Conservation (phyloP, 768 basidiomycete genomes). For the Amanita jacksonii region DNA sequence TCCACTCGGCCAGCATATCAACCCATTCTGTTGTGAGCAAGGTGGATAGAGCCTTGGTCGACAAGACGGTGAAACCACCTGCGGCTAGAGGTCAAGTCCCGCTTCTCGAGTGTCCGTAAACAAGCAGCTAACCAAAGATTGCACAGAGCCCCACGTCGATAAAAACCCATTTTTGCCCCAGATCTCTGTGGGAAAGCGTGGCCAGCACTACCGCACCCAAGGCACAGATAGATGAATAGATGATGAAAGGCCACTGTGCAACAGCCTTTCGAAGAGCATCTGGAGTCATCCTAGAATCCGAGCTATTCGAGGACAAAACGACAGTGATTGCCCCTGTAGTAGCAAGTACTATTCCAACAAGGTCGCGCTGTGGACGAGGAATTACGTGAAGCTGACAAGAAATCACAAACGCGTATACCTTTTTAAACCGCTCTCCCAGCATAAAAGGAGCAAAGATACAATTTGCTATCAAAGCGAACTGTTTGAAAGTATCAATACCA, state of each 20-base stretch:
- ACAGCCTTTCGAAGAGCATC: conserved; percentile 61
- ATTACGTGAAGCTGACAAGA: no score
- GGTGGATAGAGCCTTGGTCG: conserved; percentile 88
- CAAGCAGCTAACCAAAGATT: conserved; percentile 49
- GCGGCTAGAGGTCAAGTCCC: not conserved
- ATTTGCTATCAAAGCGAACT: conserved; percentile 93
- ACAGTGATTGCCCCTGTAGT: conserved; percentile 88
- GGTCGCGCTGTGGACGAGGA: conserved; percentile 45
- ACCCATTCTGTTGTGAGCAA: conserved; percentile 74
- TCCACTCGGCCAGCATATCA: conserved; percentile 67
- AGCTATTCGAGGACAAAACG: conserved; percentile 71
- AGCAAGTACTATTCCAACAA: conserved; percentile 71
- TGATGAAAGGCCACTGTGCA: conserved; percentile 59
- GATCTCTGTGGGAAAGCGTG: conserved; percentile 51
- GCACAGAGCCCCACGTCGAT: conserved; percentile 88
- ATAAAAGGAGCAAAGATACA: conserved; percentile 88
- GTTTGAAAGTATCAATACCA: conserved; percentile 8
- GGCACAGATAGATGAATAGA: conserved; percentile 61
- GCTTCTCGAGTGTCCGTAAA: not conserved
- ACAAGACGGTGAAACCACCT: conserved; percentile 93
- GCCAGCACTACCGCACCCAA: conserved; percentile 47
- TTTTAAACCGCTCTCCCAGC: conserved; percentile 74
- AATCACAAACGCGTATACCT: conserved; percentile 27
- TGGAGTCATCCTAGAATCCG: conserved; percentile 61
- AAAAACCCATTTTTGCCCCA: conserved; percentile 62